Conservation (phyloP, 441 rosid species). For the Theobroma grandiflorum region DNA sequence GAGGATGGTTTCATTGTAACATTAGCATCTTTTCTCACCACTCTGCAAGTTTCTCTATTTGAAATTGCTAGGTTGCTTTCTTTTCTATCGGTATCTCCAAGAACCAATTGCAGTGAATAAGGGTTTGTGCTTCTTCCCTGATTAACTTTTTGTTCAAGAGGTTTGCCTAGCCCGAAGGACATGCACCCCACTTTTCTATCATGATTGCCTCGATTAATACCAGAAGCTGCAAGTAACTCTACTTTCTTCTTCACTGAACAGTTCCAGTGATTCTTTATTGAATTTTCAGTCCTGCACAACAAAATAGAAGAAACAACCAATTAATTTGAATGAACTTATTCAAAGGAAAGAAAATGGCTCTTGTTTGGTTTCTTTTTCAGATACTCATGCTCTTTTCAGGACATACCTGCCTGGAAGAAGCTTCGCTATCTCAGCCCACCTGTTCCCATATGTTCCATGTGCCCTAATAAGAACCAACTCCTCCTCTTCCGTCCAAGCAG, state of each 20-base stretch:
- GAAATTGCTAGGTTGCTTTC: conserved; percentile 9
- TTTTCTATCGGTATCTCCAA: conserved; percentile 15
- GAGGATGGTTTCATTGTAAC: background rate
- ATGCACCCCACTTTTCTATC: conserved; percentile 18
- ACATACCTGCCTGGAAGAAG: conserved; percentile 52
- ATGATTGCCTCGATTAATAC: conserved; percentile 9
- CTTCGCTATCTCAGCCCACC: conserved; percentile 58
- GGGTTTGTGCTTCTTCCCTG: conserved; percentile 2
- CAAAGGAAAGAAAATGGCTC: background rate
- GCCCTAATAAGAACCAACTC: conserved; percentile 40
- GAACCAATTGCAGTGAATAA: conserved; percentile 27
- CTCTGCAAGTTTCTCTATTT: background rate
- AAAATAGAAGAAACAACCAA: conserved; percentile 10
- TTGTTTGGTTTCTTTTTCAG: conserved; percentile 3
- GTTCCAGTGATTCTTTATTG: conserved; percentile 61
- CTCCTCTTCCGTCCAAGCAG: conserved; percentile 54
- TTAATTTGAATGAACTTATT: background rate
- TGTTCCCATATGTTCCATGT: conserved; percentile 46
- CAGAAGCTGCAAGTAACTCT: conserved; percentile 21
- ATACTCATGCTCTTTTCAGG: background rate
- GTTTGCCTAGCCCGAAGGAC: background rate
- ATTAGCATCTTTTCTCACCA: conserved; percentile 4
- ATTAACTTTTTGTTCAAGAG: conserved; percentile 10
- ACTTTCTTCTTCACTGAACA: conserved; percentile 50
- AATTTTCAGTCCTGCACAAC: conserved; percentile 47